Percentiles rank a stretch among this genome's conserved stretches.
Conservation (phyloP, 805 yeast genomes). For the Yamadazyma tumulicola region DNA sequence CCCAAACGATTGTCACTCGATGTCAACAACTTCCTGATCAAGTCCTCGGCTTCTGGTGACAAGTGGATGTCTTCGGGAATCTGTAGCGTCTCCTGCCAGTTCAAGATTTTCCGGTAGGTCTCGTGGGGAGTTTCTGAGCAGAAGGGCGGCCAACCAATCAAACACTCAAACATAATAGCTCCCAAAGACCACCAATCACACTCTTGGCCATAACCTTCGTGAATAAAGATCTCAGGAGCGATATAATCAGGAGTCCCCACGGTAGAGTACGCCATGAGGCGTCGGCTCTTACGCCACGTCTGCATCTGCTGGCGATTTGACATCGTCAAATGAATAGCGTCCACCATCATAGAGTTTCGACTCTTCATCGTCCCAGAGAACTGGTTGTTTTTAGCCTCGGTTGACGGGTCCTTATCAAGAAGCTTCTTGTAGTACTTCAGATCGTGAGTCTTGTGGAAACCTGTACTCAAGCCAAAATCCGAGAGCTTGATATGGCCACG, state of each 20-base stretch:
- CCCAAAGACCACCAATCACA: conserved; percentile 99
- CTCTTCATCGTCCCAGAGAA: conserved; percentile 24
- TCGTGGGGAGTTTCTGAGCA: conserved; percentile 94
- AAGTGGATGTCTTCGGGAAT: conserved; percentile 92
- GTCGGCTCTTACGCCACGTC: conserved; percentile 90
- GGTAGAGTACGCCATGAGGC: conserved; percentile 93
- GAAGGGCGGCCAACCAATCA: conserved; percentile 97
- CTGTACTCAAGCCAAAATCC: conserved; percentile 82
- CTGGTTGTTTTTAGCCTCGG: conserved; percentile 6
- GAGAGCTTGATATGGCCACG: conserved; percentile 65
- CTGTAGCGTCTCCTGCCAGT: conserved; percentile 83
- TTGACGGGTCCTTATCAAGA: conserved; percentile 59
- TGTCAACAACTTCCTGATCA: conserved; percentile 72
- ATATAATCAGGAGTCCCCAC: conserved; percentile 96
- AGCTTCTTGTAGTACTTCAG: conserved; percentile 80
- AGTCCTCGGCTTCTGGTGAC: conserved; percentile 84
- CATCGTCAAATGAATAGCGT: conserved; percentile 92
- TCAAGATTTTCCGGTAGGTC: conserved; percentile 84
- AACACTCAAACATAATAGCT: conserved; percentile 94
- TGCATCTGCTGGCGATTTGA: conserved; percentile 93
- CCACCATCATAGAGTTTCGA: conserved; percentile 83
- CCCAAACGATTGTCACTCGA: conserved; percentile 80
- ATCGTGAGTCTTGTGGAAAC: conserved; percentile 92
- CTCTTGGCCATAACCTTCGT: conserved; percentile 94
- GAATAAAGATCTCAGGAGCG: conserved; percentile 90